Evolutionary conservation across 495 filamentous ascomycete species (phyloP), one percentile per base, ranked within the genome.

Genomic region (Aspergillus bridgeri): DNA sequence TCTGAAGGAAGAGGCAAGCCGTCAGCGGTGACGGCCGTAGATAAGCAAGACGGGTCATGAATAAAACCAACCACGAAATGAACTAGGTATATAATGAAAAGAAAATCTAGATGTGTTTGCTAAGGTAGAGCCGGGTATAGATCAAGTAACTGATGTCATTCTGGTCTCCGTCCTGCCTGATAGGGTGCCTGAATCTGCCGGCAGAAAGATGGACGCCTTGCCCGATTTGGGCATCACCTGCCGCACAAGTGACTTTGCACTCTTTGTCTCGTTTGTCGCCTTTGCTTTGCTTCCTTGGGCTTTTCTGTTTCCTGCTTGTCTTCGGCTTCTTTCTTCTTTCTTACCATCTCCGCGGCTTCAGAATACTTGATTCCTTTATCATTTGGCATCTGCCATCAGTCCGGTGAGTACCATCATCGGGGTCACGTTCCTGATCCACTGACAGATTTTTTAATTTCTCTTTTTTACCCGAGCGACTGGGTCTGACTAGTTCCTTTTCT

Each of bases 1-100:
- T 20, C 68, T 96, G 72, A 64, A 68, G 65, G 55, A 70, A 51
- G 72, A 65, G 45, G 59, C 18, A 21, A 7, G 23, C 21, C 17
- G 24, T 23, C 17, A 47, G 17, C 19, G 21, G 48, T 50, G 19
- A 50, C 17, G 19, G 23, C 3, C 21, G n/a, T n/a, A n/a, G n/a
- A 50, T 18, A 23, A 24, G 13, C 22, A 7, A 23, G 11, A 50
- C 13, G 18, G 45, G 45, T 21, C 21, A 47, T 47, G 45, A 47
- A 38, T 38, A 13, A 38, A 15, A 15, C 33, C 17, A 15, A 15
- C 33, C 17, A 38, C 33, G 33, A 38, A 2, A 2, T 38, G 27
- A 29, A 9, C 33, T 11, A 38, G n/a, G 27, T 29, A 3, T 29
- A 29, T 3, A 7, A 7, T 29, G 6, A 7, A 29, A 29, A 7